A percentile compares a stretch with the other conserved stretches of the same genome.
Evolutionary conservation across 1,284 basidiomycete genomes (phyloP).

Genomic region (Sporisorium scitamineum): DNA sequence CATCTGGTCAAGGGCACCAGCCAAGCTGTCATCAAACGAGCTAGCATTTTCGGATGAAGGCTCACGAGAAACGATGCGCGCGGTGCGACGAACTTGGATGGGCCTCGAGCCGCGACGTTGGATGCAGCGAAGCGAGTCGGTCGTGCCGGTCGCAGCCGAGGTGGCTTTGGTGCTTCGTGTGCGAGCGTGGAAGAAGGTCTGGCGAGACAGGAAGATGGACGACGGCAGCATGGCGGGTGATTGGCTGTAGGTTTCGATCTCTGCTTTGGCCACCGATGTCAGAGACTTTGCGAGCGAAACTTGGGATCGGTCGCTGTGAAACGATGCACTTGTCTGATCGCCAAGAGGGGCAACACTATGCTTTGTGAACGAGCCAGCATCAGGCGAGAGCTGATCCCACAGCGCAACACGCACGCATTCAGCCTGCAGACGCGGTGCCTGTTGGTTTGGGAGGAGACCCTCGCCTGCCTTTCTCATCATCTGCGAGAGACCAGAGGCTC

Average conservation of each 20-base stretch:
- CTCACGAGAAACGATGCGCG: slow-evolving; percentile 32
- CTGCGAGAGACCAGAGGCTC: slow-evolving; percentile 40
- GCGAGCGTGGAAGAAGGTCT: slow-evolving; percentile 44
- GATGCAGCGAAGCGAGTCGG: slow-evolving; percentile 13
- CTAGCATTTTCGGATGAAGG: slow-evolving; percentile 14
- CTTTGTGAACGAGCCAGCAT: slow-evolving; percentile 11
- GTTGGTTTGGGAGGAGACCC: slow-evolving; percentile 23
- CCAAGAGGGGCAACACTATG: slow-evolving; percentile 10
- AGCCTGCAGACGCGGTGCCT: slow-evolving; percentile 22
- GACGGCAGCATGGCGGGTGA: slow-evolving; percentile 38
- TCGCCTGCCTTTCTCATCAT: slow-evolving; percentile 49
- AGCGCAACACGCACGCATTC: slow-evolving; percentile 32
- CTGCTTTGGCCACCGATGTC: slow-evolving; percentile 37
- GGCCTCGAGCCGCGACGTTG: slow-evolving; percentile 24
- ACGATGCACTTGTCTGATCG: neutral
- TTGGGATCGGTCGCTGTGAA: slow-evolving; percentile 1
- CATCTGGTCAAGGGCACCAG: slow-evolving; percentile 36
- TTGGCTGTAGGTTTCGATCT: slow-evolving; percentile 53
- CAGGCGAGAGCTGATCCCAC: slow-evolving; percentile 33
- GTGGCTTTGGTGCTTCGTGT: slow-evolving; percentile 5
- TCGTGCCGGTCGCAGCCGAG: neutral
- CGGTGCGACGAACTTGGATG: slow-evolving; percentile 36
- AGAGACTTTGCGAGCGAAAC: neutral
- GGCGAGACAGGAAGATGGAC: slow-evolving; percentile 46
- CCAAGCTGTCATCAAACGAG: slow-evolving; percentile 38